These are phyloP conservation scores for Glaciozyma antarctica DNA, from an alignment of 768 basidiomycete species.

Conservation along the genomic window DNA sequence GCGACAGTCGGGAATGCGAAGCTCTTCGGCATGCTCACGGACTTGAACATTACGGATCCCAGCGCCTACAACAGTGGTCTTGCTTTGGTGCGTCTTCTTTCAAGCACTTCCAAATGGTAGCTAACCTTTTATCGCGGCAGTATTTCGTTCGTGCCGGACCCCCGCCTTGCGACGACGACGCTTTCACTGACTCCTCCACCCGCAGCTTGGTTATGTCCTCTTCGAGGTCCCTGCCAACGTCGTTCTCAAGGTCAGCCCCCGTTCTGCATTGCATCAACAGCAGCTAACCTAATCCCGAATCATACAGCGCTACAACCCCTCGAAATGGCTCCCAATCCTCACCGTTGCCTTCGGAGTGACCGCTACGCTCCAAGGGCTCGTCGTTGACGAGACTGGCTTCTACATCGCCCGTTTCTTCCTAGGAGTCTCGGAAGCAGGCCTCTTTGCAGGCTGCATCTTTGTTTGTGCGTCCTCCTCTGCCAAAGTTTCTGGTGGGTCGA, in stretches of 20 bases:
- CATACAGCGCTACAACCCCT: constrained; percentile 42
- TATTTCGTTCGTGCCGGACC: background rate
- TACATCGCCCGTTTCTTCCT: constrained; percentile 48
- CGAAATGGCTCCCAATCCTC: constrained; percentile 53
- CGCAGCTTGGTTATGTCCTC: constrained; percentile 14
- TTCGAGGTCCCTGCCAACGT: constrained; percentile 27
- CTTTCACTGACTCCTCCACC: no score
- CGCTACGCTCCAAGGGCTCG: constrained; percentile 50
- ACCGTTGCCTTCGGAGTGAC: constrained; percentile 41
- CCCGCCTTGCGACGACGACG: background rate
- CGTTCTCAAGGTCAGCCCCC: background rate
- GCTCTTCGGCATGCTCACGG: constrained; percentile 13
- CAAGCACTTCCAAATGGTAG: background rate
- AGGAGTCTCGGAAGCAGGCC: constrained; percentile 2
- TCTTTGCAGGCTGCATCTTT: background rate
- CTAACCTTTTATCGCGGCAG: background rate
- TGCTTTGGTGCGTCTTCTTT: background rate
- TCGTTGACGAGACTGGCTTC: constrained; percentile 49
- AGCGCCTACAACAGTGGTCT: constrained; percentile 18
- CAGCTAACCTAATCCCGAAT: background rate
- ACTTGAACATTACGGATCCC: constrained; percentile 11
- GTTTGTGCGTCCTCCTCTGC: background rate
- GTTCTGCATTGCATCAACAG: background rate
- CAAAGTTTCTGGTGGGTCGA: background rate
- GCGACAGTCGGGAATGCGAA: constrained; percentile 23